Evolutionary conservation across 108 stramenopile genomes (phyloP).

Genomic region (Pinguiococcus pyrenoidosus): DNA sequence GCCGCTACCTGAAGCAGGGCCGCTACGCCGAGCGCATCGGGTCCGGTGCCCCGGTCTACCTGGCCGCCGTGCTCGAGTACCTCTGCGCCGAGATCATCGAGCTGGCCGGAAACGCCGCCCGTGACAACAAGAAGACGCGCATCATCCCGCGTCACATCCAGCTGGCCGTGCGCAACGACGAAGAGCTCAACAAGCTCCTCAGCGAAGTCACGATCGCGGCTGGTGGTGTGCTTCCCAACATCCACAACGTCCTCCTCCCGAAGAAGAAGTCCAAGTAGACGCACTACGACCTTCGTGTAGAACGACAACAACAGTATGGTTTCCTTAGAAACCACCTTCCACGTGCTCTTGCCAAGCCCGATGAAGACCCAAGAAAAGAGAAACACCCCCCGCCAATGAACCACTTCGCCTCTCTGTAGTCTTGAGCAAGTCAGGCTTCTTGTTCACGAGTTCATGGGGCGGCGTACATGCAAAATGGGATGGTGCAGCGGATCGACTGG

Average conservation of each 20-base stretch:
- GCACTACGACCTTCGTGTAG: not conserved
- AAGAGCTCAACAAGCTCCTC: conserved; percentile 46
- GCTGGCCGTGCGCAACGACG: conserved; percentile 48
- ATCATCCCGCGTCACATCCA: conserved; percentile 40
- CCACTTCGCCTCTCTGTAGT: too few relatives aligned
- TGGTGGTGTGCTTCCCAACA: conserved; percentile 93
- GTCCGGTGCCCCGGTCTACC: conserved; percentile 83
- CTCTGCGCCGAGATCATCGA: conserved; percentile 43
- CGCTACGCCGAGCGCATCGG: conserved; percentile 81
- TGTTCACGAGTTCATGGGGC: too few relatives aligned
- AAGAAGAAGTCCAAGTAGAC: conserved; percentile 10
- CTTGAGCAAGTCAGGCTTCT: too few relatives aligned
- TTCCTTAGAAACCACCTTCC: too few relatives aligned
- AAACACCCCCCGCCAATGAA: too few relatives aligned
- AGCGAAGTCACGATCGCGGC: conserved; percentile 70
- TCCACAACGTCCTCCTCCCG: conserved; percentile 57
- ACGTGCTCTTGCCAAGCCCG: too few relatives aligned
- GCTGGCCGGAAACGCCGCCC: conserved; percentile 40
- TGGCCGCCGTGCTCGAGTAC: conserved; percentile 83
- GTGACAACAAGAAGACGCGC: conserved; percentile 37
- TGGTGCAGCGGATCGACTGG: too few relatives aligned
- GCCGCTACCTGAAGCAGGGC: conserved; percentile 83
- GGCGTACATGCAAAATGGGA: too few relatives aligned
- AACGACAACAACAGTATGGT: not conserved
- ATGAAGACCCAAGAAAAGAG: too few relatives aligned